phyloP scores from a whole-genome alignment of 1,284 basidiomycete species.

The Fomitopsis schrenkii region DNA sequence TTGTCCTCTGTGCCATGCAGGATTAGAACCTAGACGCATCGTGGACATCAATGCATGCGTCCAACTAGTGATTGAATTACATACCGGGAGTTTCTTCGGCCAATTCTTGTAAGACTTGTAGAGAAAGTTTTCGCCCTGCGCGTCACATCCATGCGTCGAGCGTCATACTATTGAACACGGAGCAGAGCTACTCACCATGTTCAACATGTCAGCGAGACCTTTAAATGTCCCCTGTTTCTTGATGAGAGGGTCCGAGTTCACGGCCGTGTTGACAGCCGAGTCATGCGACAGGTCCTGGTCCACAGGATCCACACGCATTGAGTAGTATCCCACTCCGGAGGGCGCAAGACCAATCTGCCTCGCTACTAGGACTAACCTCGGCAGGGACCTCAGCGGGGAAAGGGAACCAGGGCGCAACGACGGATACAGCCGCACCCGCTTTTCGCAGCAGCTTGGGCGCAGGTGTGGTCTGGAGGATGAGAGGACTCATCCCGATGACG shows the following conservation, averaged over 20 bases:
- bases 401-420: conserved; percentile 46
- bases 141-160: neutral
- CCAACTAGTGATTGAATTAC: neutral
- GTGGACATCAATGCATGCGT: neutral
- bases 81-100: conserved; percentile 70
- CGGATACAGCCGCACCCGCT: conserved; percentile 46
- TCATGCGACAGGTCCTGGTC: conserved; percentile 67
- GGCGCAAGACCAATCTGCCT: neutral
- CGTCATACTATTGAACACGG: no score
- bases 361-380: conserved; percentile 37
- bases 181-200: conserved; percentile 39
- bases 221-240: conserved; percentile 58
- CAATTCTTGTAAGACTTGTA: conserved; percentile 54
- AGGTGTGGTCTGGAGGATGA: conserved; percentile 60
- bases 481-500: conserved; percentile 66
- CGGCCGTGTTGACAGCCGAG: conserved; percentile 47
- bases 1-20: conserved; percentile 77
- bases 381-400: conserved; percentile 59
- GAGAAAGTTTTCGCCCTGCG: conserved; percentile 60
- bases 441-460: conserved; percentile 48
- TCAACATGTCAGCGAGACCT: conserved; percentile 73
- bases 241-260: conserved; percentile 64
- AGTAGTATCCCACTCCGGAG: neutral
- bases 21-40: conserved; percentile 50
- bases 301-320: no score